phyloP scores from a whole-genome alignment of 139 green algal genomes.

The Nannochloris sp. region DNA sequence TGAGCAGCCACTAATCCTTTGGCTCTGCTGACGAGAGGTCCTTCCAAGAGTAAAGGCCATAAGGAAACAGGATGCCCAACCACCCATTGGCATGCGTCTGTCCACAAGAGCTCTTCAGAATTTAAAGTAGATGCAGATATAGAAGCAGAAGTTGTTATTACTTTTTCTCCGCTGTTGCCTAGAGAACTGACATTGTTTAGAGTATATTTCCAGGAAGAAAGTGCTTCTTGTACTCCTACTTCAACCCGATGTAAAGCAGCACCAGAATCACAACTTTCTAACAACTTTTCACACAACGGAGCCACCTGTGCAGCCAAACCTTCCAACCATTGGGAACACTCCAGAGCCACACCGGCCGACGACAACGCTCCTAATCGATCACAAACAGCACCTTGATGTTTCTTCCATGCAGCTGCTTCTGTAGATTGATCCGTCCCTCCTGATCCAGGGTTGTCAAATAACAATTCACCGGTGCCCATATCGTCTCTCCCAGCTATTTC shows the following conservation, averaged over 20 bases:
- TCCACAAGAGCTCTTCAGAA: constrained; percentile 31
- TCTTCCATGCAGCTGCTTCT: constrained; percentile 16
- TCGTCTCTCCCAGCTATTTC: constrained; percentile 3
- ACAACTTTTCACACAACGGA: constrained; percentile 30
- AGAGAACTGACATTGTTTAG: background rate
- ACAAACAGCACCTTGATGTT: constrained; percentile 4
- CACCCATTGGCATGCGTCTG: constrained; percentile 61
- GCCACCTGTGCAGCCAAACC: constrained; percentile 30
- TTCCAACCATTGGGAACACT: constrained; percentile 56
- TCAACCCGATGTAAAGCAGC: constrained; percentile 44
- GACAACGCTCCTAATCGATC: constrained; percentile 35
- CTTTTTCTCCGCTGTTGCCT: background rate
- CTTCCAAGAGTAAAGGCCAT: constrained; percentile 70
- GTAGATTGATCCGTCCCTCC: background rate
- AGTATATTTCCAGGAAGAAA: constrained; percentile 30
- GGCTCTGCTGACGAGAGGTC: constrained; percentile 43
- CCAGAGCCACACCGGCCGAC: constrained; percentile 35
- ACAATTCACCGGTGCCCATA: constrained; percentile 36
- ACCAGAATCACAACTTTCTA: constrained; percentile 32
- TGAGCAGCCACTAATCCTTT: constrained; percentile 46
- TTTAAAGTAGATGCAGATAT: no score
- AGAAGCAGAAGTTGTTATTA: background rate
- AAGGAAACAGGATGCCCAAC: constrained; percentile 52
- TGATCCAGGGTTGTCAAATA: constrained; percentile 27
- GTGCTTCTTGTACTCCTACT: constrained; percentile 28